Base-by-base conservation (phyloP, 805 yeast genomes). In the Cyberlindnera saturnus region DNA sequence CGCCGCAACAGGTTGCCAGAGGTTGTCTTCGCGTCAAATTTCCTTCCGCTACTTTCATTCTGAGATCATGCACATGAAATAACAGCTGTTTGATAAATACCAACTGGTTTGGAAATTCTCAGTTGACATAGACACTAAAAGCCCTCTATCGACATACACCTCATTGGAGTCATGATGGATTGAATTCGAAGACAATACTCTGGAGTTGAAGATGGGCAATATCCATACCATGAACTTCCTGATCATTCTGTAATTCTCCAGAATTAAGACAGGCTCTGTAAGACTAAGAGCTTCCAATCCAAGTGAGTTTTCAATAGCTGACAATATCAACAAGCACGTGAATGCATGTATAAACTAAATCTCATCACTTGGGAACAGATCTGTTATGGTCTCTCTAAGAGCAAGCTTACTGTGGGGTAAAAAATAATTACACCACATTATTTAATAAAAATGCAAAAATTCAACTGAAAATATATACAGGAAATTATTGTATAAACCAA, bases 241-340 rank as follows among this genome's bases (percentile, higher is more conserved):
- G 72, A 73, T 56, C 56, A 75, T 40, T 68, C 74, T 2, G 77
- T 69, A 3, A 71, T 73, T 76, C 49, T 73, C 8, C 77, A 73
- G 49, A 55, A 66, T 28, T 73, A 77, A 77, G 72, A 73, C 50
- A 66, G 64, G 48, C 44, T 73, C 54, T 73, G 77, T 48, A 69
- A 66, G 44, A 67, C 73, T 17, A 69, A 70, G 44, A 77, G 77
- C 0, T 51, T 59, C 34, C 51, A 9, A 3, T 9, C 28, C 28
- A 8, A 45, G 1, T 73, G 61, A 44, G 63, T 57, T 49, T 79
- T 79, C 79, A 36, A 74, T 79, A 1, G 41, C 53, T 32, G 69
- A 69, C 44, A 74, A 74, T 55, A 74, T 74, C 38, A 55, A 63
- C 20, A 38, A 39, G 18, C 79, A 74, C 53, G 16, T 37, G 20